These are phyloP conservation scores for Haplographium delicatum DNA, from an alignment of 495 filamentous ascomycete species.

Conservation along the genomic window DNA sequence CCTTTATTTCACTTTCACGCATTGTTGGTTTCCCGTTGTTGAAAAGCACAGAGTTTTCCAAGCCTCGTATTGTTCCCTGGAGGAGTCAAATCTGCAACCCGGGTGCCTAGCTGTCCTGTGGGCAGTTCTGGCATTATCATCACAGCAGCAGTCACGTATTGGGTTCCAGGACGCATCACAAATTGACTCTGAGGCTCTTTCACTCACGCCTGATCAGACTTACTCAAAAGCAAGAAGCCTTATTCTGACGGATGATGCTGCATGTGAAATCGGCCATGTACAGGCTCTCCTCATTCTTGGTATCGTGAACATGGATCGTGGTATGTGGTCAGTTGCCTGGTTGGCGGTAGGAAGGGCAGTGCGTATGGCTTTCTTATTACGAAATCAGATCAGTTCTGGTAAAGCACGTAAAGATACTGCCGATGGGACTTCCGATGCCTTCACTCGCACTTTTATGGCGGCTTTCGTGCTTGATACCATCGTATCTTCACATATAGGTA, in stretches of 20 bases:
- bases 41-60: neutral
- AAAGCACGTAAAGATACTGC: neutral
- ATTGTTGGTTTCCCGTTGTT: conserved; percentile 1
- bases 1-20: conserved; percentile 1
- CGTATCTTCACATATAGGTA: neutral
- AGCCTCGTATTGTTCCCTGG: neutral
- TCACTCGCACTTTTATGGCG: too few species aligned
- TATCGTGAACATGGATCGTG: neutral
- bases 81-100: neutral
- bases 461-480: conserved; percentile 4
- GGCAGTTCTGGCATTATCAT: neutral
- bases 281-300: neutral
- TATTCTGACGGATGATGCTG: neutral
- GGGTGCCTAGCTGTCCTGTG: neutral
- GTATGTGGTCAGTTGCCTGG: neutral
- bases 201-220: neutral
- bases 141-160: neutral
- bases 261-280: neutral
- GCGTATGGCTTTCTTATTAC: neutral
- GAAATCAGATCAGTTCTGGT: neutral
- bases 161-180: neutral
- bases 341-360: neutral
- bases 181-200: neutral
- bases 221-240: conserved; percentile 2
- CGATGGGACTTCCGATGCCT: neutral